Conservation (phyloP, 179 eudicot genomes). For the Carnegiea gigantea region DNA sequence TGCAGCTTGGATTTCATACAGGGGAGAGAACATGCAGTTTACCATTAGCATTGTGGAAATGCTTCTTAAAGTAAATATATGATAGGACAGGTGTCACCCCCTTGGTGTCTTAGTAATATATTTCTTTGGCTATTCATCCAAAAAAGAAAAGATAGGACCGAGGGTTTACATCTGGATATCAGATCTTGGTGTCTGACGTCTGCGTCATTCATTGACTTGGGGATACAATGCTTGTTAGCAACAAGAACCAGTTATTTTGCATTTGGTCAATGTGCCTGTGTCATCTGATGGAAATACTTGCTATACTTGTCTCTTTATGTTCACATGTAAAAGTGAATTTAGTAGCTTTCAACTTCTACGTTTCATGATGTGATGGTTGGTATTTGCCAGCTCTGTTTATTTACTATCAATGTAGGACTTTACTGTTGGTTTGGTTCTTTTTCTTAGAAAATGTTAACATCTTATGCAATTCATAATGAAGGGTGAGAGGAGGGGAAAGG, state of each 20-base stretch:
- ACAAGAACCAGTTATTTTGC: not conserved
- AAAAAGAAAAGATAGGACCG: not conserved
- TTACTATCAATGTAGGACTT: not conserved
- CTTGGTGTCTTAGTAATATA: not conserved
- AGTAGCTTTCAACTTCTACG: not conserved
- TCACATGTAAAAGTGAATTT: not conserved
- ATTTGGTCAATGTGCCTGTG: not conserved
- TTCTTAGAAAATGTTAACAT: not conserved
- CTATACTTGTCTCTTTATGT: not conserved
- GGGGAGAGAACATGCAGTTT: not conserved
- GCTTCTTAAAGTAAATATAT: not conserved
- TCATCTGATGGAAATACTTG: not conserved
- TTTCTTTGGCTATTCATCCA: not conserved
- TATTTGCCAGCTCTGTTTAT: not conserved
- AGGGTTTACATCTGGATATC: not conserved
- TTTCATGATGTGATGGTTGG: not conserved
- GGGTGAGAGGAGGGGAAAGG: not conserved
- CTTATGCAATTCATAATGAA: not conserved
- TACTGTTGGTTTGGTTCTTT: not conserved
- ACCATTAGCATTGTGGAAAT: not conserved
- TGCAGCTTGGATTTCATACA: not conserved
- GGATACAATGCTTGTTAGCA: slow-evolving; percentile 2
- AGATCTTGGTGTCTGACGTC: not conserved
- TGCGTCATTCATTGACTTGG: not conserved
- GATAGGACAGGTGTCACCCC: not conserved